phyloP scores from a whole-genome alignment of 2,329 filamentous ascomycete genomes.

The Bipolaris zeicola region DNA sequence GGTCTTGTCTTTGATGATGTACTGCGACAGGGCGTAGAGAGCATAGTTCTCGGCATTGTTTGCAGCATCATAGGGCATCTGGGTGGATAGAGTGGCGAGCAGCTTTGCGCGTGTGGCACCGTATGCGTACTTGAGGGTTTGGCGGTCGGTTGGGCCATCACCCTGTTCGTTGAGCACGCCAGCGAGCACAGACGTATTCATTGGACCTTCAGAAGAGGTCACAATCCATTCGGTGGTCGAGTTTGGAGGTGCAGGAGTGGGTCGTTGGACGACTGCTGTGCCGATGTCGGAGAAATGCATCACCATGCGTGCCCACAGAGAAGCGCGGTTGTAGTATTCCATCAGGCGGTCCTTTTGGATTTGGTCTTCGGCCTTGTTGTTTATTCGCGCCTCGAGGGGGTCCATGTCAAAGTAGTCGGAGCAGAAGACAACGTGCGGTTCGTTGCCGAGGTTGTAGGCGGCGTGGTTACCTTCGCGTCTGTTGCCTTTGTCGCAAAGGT shows the following conservation, averaged over 20 bases:
- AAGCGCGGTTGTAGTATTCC: slow-evolving; percentile 44
- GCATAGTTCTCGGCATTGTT: slow-evolving; percentile 47
- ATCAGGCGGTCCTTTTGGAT: slow-evolving; percentile 32
- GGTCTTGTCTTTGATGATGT: slow-evolving; percentile 34
- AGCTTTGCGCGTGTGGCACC: slow-evolving; percentile 43
- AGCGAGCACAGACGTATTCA: slow-evolving; percentile 43
- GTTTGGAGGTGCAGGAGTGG: slow-evolving; percentile 22
- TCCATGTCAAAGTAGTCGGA: slow-evolving; percentile 36
- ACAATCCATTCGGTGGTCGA: slow-evolving; percentile 31
- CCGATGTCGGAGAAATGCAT: slow-evolving; percentile 43
- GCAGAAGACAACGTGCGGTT: slow-evolving; percentile 45
- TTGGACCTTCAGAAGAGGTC: slow-evolving; percentile 24
- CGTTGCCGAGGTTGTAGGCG: slow-evolving; percentile 45
- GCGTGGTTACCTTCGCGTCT: slow-evolving; percentile 37
- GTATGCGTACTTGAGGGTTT: slow-evolving; percentile 41
- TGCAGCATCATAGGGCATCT: slow-evolving; percentile 39
- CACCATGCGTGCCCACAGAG: slow-evolving; percentile 44
- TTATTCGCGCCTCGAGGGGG: slow-evolving; percentile 29
- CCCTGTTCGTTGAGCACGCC: slow-evolving; percentile 38
- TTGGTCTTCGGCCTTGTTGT: slow-evolving; percentile 30
- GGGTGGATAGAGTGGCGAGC: slow-evolving; percentile 37
- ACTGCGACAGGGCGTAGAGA: slow-evolving; percentile 41
- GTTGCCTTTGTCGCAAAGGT: slow-evolving; percentile 33
- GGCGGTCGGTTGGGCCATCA: slow-evolving; percentile 26
- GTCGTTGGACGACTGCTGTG: slow-evolving; percentile 31